phyloP scores from a whole-genome alignment of 1,139 yeast genomes.

The Zygosaccharomyces pseudobailii region DNA sequence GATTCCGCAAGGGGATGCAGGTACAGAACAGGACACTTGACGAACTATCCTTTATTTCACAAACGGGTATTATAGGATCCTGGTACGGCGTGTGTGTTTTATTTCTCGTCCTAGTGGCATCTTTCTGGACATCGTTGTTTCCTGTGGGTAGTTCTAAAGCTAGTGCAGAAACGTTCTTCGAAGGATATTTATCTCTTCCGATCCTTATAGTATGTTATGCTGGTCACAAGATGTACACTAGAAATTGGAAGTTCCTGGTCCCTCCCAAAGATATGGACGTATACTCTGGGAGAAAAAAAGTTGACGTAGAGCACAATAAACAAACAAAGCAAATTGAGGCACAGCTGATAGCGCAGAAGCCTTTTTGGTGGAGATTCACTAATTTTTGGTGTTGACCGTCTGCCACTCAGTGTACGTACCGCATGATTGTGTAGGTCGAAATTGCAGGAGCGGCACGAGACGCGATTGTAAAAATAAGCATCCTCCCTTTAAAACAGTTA shows the following conservation, averaged over 20 bases:
- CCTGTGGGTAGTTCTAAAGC: conserved; percentile 53
- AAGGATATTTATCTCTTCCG: conserved; percentile 58
- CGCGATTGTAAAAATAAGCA: neutral
- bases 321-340: conserved; percentile 64
- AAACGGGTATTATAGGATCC: conserved; percentile 52
- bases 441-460: neutral
- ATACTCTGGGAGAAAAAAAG: conserved; percentile 65
- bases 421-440: neutral
- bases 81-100: conserved; percentile 46
- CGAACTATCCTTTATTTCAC: conserved; percentile 51
- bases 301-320: conserved; percentile 58
- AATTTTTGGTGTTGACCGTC: conserved; percentile 48
- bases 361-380: conserved; percentile 49
- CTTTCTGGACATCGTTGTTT: conserved; percentile 68
- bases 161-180: conserved; percentile 54
- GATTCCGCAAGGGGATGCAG: conserved; percentile 58
- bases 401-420: neutral
- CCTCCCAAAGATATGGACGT: conserved; percentile 54
- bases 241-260: conserved; percentile 46
- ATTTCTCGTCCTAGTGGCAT: conserved; percentile 49
- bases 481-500: neutral
- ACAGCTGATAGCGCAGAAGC: conserved; percentile 47
- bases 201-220: conserved; percentile 54
- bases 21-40: conserved; percentile 48
- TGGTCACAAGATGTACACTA: conserved; percentile 53